These are phyloP conservation scores for Populus hybrid DNA, from an alignment of 441 rosid species.

Conservation along the genomic window DNA sequence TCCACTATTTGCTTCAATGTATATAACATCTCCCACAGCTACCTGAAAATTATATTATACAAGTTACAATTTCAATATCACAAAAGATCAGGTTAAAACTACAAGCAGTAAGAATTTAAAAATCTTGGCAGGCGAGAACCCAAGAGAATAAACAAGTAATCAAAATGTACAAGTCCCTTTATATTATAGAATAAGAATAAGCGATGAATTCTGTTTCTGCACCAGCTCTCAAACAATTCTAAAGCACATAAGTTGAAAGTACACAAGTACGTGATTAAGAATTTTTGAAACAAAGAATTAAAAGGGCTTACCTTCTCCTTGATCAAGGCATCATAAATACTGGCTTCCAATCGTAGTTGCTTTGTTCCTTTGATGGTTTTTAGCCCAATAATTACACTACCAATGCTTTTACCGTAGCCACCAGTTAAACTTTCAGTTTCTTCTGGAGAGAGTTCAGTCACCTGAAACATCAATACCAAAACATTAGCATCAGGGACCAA, in stretches of 20 bases:
- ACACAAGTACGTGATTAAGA: neutral
- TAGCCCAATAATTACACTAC: conserved; percentile 88
- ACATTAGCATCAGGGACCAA: conserved; percentile 16
- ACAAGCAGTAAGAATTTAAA: neutral
- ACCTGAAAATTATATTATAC: conserved; percentile 44
- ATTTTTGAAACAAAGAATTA: conserved; percentile 3
- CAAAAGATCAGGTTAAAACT: conserved; percentile 6
- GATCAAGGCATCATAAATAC: conserved; percentile 90
- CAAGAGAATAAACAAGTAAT: neutral
- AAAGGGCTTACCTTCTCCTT: conserved; percentile 74
- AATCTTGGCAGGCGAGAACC: neutral
- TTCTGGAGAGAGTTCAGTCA: conserved; percentile 97
- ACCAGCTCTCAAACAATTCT: neutral
- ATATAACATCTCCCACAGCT: conserved; percentile 97
- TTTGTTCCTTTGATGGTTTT: conserved; percentile 98
- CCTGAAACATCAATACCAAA: conserved; percentile 40
- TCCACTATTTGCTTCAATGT: conserved; percentile 95
- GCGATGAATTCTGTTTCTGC: too few species aligned
- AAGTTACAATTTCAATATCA: neutral
- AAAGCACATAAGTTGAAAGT: neutral
- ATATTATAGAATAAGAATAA: neutral
- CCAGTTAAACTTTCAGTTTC: conserved; percentile 90
- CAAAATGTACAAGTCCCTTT: neutral
- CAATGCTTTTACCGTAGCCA: conserved; percentile 97
- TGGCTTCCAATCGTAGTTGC: conserved; percentile 91